Base-by-base conservation (phyloP, 768 basidiomycete genomes). In the Pleurotus citrinopileatus region DNA sequence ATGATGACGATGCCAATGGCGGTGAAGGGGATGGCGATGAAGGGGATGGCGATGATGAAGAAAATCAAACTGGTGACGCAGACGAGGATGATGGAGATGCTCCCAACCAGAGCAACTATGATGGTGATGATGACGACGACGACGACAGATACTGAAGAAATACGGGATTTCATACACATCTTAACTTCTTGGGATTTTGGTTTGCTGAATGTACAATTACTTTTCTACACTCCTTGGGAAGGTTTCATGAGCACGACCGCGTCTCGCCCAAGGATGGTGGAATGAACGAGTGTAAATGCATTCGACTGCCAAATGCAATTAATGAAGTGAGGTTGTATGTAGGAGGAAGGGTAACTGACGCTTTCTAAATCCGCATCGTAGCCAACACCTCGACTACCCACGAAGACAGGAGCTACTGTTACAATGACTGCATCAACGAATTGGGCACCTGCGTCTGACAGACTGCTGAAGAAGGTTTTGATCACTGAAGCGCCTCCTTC, bases 401-500 rank as follows among this genome's bases (percentile, higher is more conserved):
- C 86, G 13, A 94, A 67, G n/a, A 75, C 77, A 0, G 97, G 97
- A 1, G 95, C 90, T 17, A 92, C 79, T 2, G 97, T 98, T 42
- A 98, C 72, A 42, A 98, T 79, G 17, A 97, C 62, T 10, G 78
- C 75, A 66, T 98, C 90, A 4, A 96, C 76, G 10, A 81, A 56
- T 25, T 65, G 62, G 22, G 65, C 59, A 36, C 42, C 67, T 10
- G 56, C 54, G 12, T 29, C 19, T 7, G 23, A 26, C 25, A 52
- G 48, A 15, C 53, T 9, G 6, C 58, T 52, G 12, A 94, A 69
- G 70, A 93, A 91, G 1, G 89, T 84, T 4, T 77, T 73, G 54
- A 99, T 93, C 58, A 99, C 77, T 7, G 72, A 70, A 7, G 92
- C 89, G 13, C 97, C 97, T 50, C 97, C 97, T 72, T 99, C 97